Evolutionary conservation across 2,329 filamentous ascomycete genomes (phyloP).

Genomic region (Curvularia sp.): DNA sequence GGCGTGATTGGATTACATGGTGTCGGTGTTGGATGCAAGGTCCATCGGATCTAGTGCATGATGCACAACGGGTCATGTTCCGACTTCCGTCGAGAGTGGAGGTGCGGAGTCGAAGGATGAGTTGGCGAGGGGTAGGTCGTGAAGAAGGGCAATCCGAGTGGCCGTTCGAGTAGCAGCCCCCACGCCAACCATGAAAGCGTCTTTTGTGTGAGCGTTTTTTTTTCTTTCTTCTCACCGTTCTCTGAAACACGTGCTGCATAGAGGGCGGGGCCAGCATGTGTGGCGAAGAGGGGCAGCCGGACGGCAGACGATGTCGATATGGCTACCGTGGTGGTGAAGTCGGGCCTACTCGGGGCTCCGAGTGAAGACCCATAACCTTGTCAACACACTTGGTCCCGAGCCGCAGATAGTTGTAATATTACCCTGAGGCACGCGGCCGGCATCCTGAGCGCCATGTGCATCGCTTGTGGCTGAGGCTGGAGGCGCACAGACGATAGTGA

Average conservation of each 20-base stretch:
- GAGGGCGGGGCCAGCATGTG: constrained; percentile 2
- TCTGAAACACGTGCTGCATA: constrained; percentile 20
- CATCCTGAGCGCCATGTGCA: constrained; percentile 13
- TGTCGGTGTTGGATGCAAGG: constrained; percentile 4
- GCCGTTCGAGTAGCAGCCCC: constrained; percentile 3
- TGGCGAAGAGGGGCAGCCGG: constrained; percentile 15
- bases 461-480: constrained; percentile 13
- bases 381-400: constrained; percentile 7
- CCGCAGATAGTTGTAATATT: constrained; percentile 25
- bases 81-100: constrained; percentile 13
- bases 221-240: neutral
- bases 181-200: constrained; percentile 22
- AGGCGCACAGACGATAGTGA: constrained; percentile 20
- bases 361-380: neutral
- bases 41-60: neutral
- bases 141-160: constrained; percentile 10
- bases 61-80: constrained; percentile 6
- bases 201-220: constrained; percentile 36
- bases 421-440: constrained; percentile 25
- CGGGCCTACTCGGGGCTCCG: constrained; percentile 5
- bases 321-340: constrained; percentile 8
- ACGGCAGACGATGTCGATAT: constrained; percentile 4
- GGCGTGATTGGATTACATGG: neutral
- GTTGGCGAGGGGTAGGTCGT: constrained; percentile 33
- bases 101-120: constrained; percentile 29